Conservation (phyloP, 257 asterid genomes). For the Salvia rosmarinus region DNA sequence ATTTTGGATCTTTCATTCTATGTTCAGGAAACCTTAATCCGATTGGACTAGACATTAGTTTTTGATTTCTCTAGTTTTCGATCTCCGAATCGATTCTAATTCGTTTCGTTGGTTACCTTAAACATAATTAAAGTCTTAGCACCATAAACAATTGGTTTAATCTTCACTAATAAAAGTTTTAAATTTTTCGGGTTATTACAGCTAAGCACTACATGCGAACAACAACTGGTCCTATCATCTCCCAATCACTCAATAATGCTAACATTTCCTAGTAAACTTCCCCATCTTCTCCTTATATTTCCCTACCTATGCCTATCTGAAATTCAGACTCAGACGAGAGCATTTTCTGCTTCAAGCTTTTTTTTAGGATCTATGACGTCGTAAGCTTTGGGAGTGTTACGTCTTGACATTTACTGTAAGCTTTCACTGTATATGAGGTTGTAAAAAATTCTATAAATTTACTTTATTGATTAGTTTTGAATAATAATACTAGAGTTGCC, state of each 20-base stretch:
- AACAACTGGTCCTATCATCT: conserved; percentile 55
- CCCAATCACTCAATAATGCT: conserved; percentile 70
- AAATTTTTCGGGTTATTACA: too few relatives aligned
- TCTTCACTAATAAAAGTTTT: too few relatives aligned
- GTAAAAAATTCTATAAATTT: background rate
- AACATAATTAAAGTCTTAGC: too few relatives aligned
- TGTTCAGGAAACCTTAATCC: too few relatives aligned
- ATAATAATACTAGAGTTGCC: background rate
- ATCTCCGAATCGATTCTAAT: too few relatives aligned
- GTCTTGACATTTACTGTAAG: background rate
- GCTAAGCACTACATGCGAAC: conserved; percentile 64
- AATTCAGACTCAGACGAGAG: background rate
- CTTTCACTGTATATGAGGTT: background rate
- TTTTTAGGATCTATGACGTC: background rate
- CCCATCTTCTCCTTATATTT: background rate
- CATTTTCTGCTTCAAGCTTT: conserved; percentile 15
- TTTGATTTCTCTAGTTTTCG: too few relatives aligned
- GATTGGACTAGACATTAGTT: too few relatives aligned
- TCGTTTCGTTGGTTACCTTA: too few relatives aligned
- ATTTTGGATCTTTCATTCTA: too few relatives aligned
- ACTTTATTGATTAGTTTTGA: background rate
- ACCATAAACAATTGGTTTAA: too few relatives aligned
- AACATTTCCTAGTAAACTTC: conserved; percentile 55
- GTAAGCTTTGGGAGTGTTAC: background rate
- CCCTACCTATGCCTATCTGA: background rate